A percentile compares a stretch with the other conserved stretches of the same genome.
Conservation (phyloP, 2,329 filamentous ascomycete species). For the Diplodia seriata region DNA sequence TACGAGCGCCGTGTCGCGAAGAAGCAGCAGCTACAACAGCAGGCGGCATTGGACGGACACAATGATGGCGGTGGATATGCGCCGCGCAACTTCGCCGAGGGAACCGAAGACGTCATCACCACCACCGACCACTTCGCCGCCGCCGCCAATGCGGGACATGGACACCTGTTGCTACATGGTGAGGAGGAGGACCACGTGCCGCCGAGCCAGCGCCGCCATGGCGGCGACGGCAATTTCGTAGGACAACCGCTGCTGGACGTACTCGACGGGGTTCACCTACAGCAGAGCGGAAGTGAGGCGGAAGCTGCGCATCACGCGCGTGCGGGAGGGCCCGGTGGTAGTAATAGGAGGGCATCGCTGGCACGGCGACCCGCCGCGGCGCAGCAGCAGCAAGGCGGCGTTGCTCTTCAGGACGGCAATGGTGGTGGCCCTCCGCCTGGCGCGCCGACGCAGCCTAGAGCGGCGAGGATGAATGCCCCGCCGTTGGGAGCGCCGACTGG, state of each 20-base stretch:
- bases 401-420: too few species aligned
- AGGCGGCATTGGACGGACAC: not conserved
- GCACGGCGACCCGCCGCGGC: not conserved
- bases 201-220: not conserved
- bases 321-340: not conserved
- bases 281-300: constrained; percentile 8
- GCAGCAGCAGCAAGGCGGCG: not conserved
- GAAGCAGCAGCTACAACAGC: not conserved
- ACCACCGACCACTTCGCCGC: not conserved
- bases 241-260: constrained; percentile 31
- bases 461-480: not conserved
- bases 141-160: not conserved
- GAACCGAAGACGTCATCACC: not conserved
- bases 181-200: not conserved
- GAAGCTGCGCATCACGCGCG: not conserved
- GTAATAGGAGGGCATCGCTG: constrained; percentile 4
- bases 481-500: not conserved
- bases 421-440: not conserved
- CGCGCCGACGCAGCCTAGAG: constrained; percentile 10
- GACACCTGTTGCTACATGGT: too few species aligned
- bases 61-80: too few species aligned
- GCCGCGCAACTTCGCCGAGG: too few species aligned
- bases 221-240: constrained; percentile 18
- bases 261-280: constrained; percentile 2
- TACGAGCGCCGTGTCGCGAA: not conserved